A percentile compares a stretch with the other conserved stretches of the same genome.
Conservation (phyloP, 805 yeast genomes). For the Kluyveromyces starmeri region DNA sequence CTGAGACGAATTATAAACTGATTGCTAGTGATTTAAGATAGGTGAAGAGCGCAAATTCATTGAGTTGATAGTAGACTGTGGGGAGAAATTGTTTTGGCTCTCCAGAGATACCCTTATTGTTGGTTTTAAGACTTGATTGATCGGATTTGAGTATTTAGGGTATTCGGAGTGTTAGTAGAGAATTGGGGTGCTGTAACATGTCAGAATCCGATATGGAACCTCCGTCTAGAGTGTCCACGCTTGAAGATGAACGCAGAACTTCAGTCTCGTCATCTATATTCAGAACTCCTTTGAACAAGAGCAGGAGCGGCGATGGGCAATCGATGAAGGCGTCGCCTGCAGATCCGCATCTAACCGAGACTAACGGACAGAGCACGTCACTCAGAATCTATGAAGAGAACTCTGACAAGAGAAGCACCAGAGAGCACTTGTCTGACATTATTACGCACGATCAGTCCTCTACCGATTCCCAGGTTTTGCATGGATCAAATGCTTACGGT, state of each 20-base stretch:
- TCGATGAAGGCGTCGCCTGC: slow-evolving; percentile 23
- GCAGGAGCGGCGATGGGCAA: slow-evolving; percentile 2
- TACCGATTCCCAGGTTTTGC: slow-evolving; percentile 1
- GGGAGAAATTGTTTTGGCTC: too few species aligned
- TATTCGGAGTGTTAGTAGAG: too few species aligned
- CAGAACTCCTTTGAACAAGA: slow-evolving; percentile 1
- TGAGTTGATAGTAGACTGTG: too few species aligned
- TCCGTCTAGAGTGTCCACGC: not conserved
- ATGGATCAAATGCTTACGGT: slow-evolving; percentile 12
- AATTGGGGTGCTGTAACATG: too few species aligned
- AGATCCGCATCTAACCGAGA: slow-evolving; percentile 21
- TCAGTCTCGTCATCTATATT: slow-evolving; percentile 3
- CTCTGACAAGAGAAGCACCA: not conserved
- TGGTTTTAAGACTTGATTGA: too few species aligned
- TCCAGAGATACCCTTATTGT: too few species aligned
- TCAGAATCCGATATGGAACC: not conserved
- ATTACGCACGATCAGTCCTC: not conserved
- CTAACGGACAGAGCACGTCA: slow-evolving; percentile 3
- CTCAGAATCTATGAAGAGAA: slow-evolving; percentile 1
- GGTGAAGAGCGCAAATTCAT: too few species aligned
- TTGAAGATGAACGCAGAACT: not conserved
- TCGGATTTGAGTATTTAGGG: too few species aligned
- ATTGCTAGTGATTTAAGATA: too few species aligned
- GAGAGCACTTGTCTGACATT: slow-evolving; percentile 3
- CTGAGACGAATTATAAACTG: too few species aligned